Base-by-base conservation (phyloP, 2,329 filamentous ascomycete genomes). In the Penicillium sp. region DNA sequence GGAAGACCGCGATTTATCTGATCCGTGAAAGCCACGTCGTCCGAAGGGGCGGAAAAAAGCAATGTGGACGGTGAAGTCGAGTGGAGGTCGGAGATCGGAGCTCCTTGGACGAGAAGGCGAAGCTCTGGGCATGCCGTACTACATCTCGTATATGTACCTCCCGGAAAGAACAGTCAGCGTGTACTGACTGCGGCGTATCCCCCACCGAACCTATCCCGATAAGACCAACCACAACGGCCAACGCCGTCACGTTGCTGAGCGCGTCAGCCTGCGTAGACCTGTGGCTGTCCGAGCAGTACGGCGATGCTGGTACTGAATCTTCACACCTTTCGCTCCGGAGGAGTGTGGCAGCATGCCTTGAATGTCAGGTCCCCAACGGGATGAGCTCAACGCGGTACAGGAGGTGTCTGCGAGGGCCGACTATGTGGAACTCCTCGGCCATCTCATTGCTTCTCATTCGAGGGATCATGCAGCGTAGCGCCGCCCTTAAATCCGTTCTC, bases 141-240 rank as follows among this genome's bases (percentile, higher is more conserved):
- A n/a, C n/a, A n/a, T n/a, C n/a, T n/a, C n/a, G n/a, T n/a, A n/a
- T n/a, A n/a, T n/a, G n/a, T n/a, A n/a, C n/a, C n/a, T n/a, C n/a
- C n/a, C n/a, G n/a, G n/a, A n/a, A n/a, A n/a, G n/a, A n/a, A n/a
- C n/a, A 39, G 39, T n/a, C n/a, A n/a, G n/a, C n/a, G 39, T 41
- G 37, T 19, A 36, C 15, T 36, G 46, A 48, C 43, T 27, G 23
- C 14, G 15, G 20, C 33, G 18, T 43, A 54, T 54, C 54, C 52
- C 54, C 52, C 51, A 53, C 49, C 33, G 36, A 14, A n/a, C n/a
- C n/a, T n/a, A n/a, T 33, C 26, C 39, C 37, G 49, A 51, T 54
- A 56, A 58, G 50, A 51, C 59, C 60, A 63, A 63, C 60, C 60
- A 63, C 56, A 51, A 32, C 43, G 13, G 34, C 33, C 41, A 39